Evolutionary conservation across 495 filamentous ascomycete genomes (phyloP), one percentile per base, ranked within the genome.

Genomic region (Aspergillus biplanus): DNA sequence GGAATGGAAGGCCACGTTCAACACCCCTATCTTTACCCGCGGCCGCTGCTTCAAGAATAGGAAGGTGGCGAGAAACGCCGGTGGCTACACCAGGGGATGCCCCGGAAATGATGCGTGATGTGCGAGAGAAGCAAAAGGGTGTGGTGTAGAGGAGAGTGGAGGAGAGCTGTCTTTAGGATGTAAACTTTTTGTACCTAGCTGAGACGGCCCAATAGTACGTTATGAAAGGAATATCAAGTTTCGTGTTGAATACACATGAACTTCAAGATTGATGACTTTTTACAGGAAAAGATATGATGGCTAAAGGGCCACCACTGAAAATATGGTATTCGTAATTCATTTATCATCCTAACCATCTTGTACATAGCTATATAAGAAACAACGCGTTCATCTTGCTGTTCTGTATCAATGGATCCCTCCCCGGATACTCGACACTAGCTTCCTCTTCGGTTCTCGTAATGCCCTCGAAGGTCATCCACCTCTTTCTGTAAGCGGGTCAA

Each of bases 401-500:
- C 21, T 27, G 2, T 52, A 42, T 48, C 9, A 46, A 52, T 12
- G 5, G 5, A 46, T 47, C 11, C 46, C 47, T 47, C 33, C 57
- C 42, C 15, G 32, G 18, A 16, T 16, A 46, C 18, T 39, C 9
- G 34, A 52, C 52, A 64, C 7, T 67, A 63, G 12, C 57, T 62
- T n/a, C 61, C 46, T 46, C 55, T 65, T 15, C 60, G 65, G 44
- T 68, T 73, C 57, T 79, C 81, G 63, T 83, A 86, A 61, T 82
- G 82, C 1, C 85, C 86, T 64, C 87, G 81, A 37, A 90, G 70
- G 52, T 86, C 87, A 74, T 92, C 89, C 50, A 92, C 89, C 70
- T 92, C 89, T 72, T 81, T 84, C 72, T 89, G 89, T 61, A 92
- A 71, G 52, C 85, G 83, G 7, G 84, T 79, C 39, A 92, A 75